Evolutionary conservation across 106 monocot species (phyloP), one percentile per base, ranked within the genome.

Genomic region (Phalaenopsis equestris): DNA sequence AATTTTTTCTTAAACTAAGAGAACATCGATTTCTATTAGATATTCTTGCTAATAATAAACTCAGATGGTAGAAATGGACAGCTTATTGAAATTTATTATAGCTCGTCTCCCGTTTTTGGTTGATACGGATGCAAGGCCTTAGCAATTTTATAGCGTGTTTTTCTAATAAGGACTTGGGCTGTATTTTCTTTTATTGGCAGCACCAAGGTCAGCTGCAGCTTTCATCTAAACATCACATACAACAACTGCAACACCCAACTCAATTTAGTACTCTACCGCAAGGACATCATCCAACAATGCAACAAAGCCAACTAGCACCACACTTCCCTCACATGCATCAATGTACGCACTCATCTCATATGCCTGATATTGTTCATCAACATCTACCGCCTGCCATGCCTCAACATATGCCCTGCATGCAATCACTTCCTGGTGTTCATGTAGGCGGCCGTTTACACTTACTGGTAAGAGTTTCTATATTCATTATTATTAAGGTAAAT

Each of bases 371-470:
- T 82, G 46, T 85, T 79, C 86, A 80, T 23, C 57, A 72, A 41
- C 86, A 89, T 86, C 81, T 83, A 19, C 24, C 86, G 14, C 84
- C 84, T 24, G 47, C 87, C 23, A 82, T 93, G n/a, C 68, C 92
- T 52, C 93, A 85, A 36, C 91, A 89, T 23, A 67, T 96, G 46
- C 41, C 95, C 52, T 91, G 91, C 78, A 80, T 96, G 81, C 93
- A 93, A 73, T 82, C 89, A 7, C 37, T 93, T 9, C 77, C 86
- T 72, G 88, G 80, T 67, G 77, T 83, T 30, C 89, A 85, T 84
- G 81, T 84, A 38, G 87, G 84, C 72, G 84, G 93, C 38, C 88
- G 91, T 43, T 81, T 90, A 80, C 86, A 89, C 78, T 82, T 88
- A 39, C 75, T 89, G 75, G 96, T 93, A 43, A 88, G 89, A 41